Evolutionary conservation across 352 stramenopile genomes (phyloP).

Genomic region (Phytophthora nicotianae): DNA sequence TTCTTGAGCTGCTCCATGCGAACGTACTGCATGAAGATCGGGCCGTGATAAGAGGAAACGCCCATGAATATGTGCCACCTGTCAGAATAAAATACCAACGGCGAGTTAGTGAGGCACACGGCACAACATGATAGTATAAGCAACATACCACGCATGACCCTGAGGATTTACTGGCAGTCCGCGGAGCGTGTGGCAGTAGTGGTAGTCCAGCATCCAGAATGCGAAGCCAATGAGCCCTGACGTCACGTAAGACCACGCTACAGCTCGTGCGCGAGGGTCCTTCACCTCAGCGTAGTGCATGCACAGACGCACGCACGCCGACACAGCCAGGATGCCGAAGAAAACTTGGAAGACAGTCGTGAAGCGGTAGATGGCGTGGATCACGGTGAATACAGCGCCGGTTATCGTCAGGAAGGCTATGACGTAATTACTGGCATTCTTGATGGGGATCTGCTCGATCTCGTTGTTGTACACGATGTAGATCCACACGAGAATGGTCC

Average conservation of each 20-base stretch:
- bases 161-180: constrained; percentile 73
- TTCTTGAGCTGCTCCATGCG: constrained; percentile 75
- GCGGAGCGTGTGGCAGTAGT: constrained; percentile 64
- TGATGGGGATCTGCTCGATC: constrained; percentile 48
- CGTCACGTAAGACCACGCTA: constrained; percentile 66
- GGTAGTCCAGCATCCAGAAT: constrained; percentile 83
- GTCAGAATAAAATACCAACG: neutral
- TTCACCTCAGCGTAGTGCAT: constrained; percentile 63
- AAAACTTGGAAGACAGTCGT: constrained; percentile 79
- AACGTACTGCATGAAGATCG: constrained; percentile 87
- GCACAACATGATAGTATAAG: neutral
- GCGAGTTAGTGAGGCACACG: constrained; percentile 10
- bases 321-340: constrained; percentile 61
- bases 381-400: constrained; percentile 58
- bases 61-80: constrained; percentile 86
- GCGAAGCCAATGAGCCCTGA: constrained; percentile 58
- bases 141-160: constrained; percentile 66
- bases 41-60: constrained; percentile 75
- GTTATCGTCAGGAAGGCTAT: constrained; percentile 55
- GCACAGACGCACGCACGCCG: constrained; percentile 51
- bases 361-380: constrained; percentile 77
- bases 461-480: constrained; percentile 85
- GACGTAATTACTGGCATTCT: constrained; percentile 38
- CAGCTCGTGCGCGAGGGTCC: constrained; percentile 49
- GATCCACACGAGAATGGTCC: constrained; percentile 76